phyloP scores from a whole-genome alignment of 495 filamentous ascomycete genomes.

The Cercophora scortea region DNA sequence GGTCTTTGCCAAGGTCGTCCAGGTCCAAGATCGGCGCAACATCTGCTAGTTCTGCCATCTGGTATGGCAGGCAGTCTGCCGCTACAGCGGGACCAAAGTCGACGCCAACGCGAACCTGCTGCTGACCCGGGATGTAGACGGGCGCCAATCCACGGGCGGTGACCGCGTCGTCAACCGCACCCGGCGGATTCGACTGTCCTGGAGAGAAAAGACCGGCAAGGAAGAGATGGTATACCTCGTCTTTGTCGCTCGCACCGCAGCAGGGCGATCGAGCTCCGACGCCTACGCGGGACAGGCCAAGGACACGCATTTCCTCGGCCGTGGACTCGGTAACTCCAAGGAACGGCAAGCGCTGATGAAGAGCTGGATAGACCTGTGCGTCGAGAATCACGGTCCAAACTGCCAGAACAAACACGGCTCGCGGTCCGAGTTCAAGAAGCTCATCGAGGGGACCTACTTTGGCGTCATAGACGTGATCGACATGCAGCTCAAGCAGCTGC shows the following conservation, averaged over 20 bases:
- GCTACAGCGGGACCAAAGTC: background rate
- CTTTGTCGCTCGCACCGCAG: background rate
- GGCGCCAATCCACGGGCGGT: background rate
- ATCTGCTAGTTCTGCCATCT: background rate
- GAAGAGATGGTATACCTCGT: background rate
- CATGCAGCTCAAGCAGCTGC: conserved; percentile 2
- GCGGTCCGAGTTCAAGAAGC: background rate
- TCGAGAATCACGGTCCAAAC: background rate
- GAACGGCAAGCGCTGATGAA: background rate
- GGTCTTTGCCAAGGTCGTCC: background rate
- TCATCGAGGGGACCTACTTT: conserved; percentile 1
- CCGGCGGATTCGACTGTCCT: background rate
- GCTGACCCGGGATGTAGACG: background rate
- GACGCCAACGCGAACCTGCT: background rate
- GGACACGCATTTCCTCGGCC: background rate
- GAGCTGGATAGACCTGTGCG: conserved; percentile 1
- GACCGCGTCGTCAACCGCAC: background rate
- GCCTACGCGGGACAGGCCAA: background rate
- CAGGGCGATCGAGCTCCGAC: background rate
- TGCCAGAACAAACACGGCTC: background rate
- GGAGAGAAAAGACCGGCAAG: background rate
- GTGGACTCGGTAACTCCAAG: background rate
- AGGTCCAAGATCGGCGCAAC: background rate
- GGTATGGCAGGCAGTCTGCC: background rate
- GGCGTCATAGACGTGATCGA: conserved; percentile 1